Evolutionary conservation across 1,284 basidiomycete species (phyloP).

Genomic region (Farysia itapuensis): DNA sequence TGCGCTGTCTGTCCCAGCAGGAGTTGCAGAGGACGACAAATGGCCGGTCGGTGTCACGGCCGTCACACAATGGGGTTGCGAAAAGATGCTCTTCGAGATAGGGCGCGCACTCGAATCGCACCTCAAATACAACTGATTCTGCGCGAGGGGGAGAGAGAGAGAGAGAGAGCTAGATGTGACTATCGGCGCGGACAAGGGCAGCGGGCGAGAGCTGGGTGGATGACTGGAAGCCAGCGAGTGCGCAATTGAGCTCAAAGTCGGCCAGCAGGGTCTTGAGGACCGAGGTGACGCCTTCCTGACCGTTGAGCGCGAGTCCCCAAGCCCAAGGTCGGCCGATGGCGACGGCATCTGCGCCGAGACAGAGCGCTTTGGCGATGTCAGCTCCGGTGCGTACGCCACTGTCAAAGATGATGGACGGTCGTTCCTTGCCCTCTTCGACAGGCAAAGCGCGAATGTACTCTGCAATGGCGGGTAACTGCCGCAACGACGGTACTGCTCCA

Average conservation of each 20-base stretch:
- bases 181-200: conserved; percentile 18
- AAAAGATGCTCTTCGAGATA: conserved; percentile 69
- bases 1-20: conserved; percentile 73
- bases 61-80: conserved; percentile 86
- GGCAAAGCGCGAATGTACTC: conserved; percentile 24
- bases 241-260: conserved; percentile 42
- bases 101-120: conserved; percentile 64
- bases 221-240: conserved; percentile 22
- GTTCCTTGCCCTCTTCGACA: conserved; percentile 18
- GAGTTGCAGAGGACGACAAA: conserved; percentile 37
- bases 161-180: conserved; percentile 5
- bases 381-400: conserved; percentile 48
- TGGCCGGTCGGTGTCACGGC: conserved; percentile 87
- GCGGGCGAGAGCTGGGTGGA: conserved; percentile 7
- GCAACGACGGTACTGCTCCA: conserved; percentile 45
- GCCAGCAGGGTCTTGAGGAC: conserved; percentile 48
- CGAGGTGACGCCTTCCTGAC: conserved; percentile 44
- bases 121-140: conserved; percentile 1
- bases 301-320: conserved; percentile 48
- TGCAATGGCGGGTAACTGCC: conserved; percentile 38
- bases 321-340: conserved; percentile 52
- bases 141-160: background rate
- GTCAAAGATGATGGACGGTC: conserved; percentile 49
- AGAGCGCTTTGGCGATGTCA: conserved; percentile 52
- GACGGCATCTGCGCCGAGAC: conserved; percentile 51